phyloP scores from a whole-genome alignment of 2,329 filamentous ascomycete species.

The Aspergillus tanneri region DNA sequence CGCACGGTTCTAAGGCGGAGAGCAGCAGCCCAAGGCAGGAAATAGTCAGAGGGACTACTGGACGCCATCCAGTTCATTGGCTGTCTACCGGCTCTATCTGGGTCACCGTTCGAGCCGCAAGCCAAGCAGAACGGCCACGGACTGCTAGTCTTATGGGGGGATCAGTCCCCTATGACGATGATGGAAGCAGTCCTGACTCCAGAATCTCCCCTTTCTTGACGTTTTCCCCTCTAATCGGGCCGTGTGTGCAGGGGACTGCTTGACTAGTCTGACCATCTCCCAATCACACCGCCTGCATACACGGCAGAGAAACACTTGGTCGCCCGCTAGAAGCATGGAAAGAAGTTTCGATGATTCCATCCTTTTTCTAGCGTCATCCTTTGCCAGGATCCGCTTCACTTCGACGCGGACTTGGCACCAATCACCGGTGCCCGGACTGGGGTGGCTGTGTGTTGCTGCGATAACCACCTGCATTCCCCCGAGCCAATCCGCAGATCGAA shows the following conservation, averaged over 20 bases:
- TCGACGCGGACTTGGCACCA: conserved; percentile 8
- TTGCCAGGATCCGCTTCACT: conserved; percentile 21
- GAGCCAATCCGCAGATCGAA: conserved; percentile 5
- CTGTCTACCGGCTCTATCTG: not conserved
- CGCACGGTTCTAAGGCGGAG: conserved; percentile 8
- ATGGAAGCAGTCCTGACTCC: too few species aligned
- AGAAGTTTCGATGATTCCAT: conserved; percentile 23
- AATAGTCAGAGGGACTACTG: not conserved
- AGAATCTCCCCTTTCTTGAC: not conserved
- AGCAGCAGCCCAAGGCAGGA: not conserved
- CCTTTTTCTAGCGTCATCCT: conserved; percentile 25
- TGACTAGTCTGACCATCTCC: too few species aligned
- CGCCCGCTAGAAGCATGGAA: conserved; percentile 21
- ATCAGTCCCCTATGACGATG: conserved; percentile 2
- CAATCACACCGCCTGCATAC: not conserved
- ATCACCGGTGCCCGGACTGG: conserved; percentile 11
- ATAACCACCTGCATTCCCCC: conserved; percentile 8
- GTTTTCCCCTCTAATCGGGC: conserved; percentile 7
- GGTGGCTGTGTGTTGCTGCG: conserved; percentile 20
- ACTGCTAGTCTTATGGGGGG: not conserved
- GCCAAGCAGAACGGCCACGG: not conserved
- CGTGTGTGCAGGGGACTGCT: conserved; percentile 4
- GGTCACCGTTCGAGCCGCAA: conserved; percentile 1
- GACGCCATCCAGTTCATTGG: not conserved
- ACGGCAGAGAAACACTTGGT: not conserved